phyloP scores from a whole-genome alignment of 2,329 filamentous ascomycete species.

The Pseudocercospora macadamiae region DNA sequence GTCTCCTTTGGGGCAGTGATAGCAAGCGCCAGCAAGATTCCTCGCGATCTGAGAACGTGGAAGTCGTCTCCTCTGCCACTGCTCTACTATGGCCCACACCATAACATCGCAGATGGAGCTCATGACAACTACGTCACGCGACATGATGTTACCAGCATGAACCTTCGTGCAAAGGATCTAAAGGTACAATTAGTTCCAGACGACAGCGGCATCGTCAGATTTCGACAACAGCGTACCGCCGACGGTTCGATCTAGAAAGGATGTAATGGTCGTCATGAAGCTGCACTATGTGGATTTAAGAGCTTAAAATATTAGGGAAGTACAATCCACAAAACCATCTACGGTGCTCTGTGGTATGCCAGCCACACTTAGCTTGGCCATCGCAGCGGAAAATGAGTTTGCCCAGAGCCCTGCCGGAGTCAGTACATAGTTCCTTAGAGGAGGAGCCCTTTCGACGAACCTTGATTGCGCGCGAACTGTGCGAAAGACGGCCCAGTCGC shows the following conservation, averaged over 20 bases:
- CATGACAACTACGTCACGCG: not conserved
- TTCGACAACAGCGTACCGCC: too few relatives aligned
- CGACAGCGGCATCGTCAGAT: not conserved
- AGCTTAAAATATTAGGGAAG: not conserved
- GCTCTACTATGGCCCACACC: constrained; percentile 11
- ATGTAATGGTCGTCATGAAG: too few relatives aligned
- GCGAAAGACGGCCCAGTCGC: constrained; percentile 14
- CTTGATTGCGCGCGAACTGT: constrained; percentile 17
- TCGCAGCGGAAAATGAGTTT: constrained; percentile 22
- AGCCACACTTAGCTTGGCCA: constrained; percentile 29
- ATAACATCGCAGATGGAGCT: not conserved
- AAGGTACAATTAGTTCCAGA: not conserved
- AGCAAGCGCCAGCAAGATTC: not conserved
- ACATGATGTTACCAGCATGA: not conserved
- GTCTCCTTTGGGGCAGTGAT: constrained; percentile 13
- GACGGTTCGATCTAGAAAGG: too few relatives aligned
- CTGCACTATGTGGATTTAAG: not conserved
- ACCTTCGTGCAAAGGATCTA: not conserved
- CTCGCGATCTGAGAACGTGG: constrained; percentile 14
- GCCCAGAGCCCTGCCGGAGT: constrained; percentile 14
- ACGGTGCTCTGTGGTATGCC: constrained; percentile 24
- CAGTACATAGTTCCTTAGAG: not conserved
- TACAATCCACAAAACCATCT: constrained; percentile 27
- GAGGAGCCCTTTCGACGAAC: not conserved
- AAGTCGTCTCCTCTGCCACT: constrained; percentile 18